A percentile compares a stretch with the other conserved stretches of the same genome.
phyloP scores from a whole-genome alignment of 495 filamentous ascomycete species.

The Letharia columbiana region DNA sequence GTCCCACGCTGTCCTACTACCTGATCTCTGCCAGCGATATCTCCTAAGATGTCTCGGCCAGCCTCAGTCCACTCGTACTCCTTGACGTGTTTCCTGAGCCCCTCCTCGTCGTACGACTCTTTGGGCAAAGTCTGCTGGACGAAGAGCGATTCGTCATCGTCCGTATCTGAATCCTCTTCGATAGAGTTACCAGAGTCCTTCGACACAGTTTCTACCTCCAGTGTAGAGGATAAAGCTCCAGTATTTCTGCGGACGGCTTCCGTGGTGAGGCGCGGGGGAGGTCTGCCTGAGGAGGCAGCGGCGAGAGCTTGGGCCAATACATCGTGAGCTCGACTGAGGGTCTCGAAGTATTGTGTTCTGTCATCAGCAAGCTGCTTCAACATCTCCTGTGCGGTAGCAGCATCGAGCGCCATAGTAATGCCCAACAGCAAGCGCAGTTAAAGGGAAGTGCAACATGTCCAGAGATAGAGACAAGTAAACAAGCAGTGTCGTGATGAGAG shows the following conservation, averaged over 20 bases:
- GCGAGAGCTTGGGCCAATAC: conserved; percentile 21
- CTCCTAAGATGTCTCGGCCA: conserved; percentile 31
- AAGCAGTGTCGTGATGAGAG: neutral
- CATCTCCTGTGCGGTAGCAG: conserved; percentile 27
- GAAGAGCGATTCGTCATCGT: conserved; percentile 30
- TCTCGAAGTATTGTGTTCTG: conserved; percentile 32
- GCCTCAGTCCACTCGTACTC: conserved; percentile 29
- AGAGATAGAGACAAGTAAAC: neutral
- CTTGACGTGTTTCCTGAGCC: conserved; percentile 34
- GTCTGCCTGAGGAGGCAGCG: neutral
- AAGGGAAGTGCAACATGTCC: neutral
- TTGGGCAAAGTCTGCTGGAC: conserved; percentile 24
- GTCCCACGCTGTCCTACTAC: conserved; percentile 25
- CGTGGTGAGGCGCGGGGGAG: conserved; percentile 4
- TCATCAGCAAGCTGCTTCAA: conserved; percentile 29
- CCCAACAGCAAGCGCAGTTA: neutral
- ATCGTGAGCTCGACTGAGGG: conserved; percentile 30
- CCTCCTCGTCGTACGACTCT: conserved; percentile 29
- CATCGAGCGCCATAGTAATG: conserved; percentile 12
- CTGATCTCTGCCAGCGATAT: conserved; percentile 30
- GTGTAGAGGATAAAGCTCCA: conserved; percentile 5
- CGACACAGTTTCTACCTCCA: conserved; percentile 20
- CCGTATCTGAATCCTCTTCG: conserved; percentile 27
- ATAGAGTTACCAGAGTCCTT: conserved; percentile 25
- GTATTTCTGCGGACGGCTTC: conserved; percentile 17